Percentiles rank a stretch among this genome's conserved stretches.
Conservation (phyloP, 2,329 filamentous ascomycete species). For the Plectosphaerella plurivora region DNA sequence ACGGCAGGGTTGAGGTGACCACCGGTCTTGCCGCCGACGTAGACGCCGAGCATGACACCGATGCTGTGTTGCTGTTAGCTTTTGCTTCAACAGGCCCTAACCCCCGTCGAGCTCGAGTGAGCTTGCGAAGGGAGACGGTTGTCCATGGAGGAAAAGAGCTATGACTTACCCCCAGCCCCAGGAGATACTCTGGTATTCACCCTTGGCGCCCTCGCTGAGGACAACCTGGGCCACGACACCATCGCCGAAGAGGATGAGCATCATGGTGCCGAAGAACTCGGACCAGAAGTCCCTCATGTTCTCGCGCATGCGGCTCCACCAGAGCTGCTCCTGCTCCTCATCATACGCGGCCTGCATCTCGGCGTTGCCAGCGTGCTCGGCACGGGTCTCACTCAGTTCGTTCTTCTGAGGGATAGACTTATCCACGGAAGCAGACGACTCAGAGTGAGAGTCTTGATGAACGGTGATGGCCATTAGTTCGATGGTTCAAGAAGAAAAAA, state of each 20-base stretch:
- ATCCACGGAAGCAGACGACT: slow-evolving; percentile 21
- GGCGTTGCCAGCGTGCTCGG: slow-evolving; percentile 10
- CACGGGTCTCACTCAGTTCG: slow-evolving; percentile 23
- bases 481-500: slow-evolving; percentile 1
- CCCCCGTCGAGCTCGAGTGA: not conserved
- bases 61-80: slow-evolving; percentile 33
- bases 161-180: slow-evolving; percentile 44
- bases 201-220: slow-evolving; percentile 45
- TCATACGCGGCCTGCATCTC: slow-evolving; percentile 10
- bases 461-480: slow-evolving; percentile 22
- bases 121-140: not conserved
- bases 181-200: slow-evolving; percentile 44
- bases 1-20: slow-evolving; percentile 69
- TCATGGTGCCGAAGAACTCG: slow-evolving; percentile 65
- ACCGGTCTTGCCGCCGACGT: slow-evolving; percentile 60
- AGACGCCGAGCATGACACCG: slow-evolving; percentile 66
- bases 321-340: slow-evolving; percentile 17
- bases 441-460: slow-evolving; percentile 25
- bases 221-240: slow-evolving; percentile 68
- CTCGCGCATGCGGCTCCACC: slow-evolving; percentile 50
- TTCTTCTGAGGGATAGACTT: slow-evolving; percentile 23
- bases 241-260: slow-evolving; percentile 65
- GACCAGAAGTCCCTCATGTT: slow-evolving; percentile 55
- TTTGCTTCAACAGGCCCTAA: not conserved
- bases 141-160: not conserved